Conservation (phyloP, 2,329 filamentous ascomycete species). For the Curvularia hawaiiensis region DNA sequence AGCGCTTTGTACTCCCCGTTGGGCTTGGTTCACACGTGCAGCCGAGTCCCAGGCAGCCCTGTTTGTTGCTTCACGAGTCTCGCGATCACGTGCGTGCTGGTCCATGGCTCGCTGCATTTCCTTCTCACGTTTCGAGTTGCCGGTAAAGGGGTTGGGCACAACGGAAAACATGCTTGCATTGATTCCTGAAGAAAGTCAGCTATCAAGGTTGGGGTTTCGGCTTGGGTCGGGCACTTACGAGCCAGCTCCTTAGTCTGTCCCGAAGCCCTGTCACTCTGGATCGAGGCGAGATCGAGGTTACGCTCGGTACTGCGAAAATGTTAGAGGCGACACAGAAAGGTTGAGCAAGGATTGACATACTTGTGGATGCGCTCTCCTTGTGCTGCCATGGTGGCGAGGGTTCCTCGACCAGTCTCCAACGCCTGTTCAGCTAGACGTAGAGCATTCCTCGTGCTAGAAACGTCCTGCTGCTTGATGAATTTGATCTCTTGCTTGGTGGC, state of each 20-base stretch:
- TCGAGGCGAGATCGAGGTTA: conserved; percentile 79
- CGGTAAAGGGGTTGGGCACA: conserved; percentile 67
- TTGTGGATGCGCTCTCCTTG: conserved; percentile 47
- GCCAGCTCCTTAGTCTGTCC: conserved; percentile 84
- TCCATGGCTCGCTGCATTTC: conserved; percentile 65
- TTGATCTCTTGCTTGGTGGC: conserved; percentile 76
- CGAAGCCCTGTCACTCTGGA: conserved; percentile 77
- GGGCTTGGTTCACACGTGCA: conserved; percentile 32
- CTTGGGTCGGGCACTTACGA: conserved; percentile 44
- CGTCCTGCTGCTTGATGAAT: conserved; percentile 73
- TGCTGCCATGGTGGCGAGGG: conserved; percentile 36
- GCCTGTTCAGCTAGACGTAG: conserved; percentile 65
- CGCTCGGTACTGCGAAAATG: conserved; percentile 60
- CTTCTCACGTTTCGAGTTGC: conserved; percentile 60
- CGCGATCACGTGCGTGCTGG: conserved; percentile 64
- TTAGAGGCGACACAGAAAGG: conserved; percentile 10
- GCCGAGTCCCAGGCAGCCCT: conserved; percentile 53
- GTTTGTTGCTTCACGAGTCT: conserved; percentile 61
- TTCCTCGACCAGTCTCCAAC: conserved; percentile 68
- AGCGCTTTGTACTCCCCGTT: conserved; percentile 21
- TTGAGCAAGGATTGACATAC: conserved; percentile 4
- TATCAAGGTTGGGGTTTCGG: too few species aligned
- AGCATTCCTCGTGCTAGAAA: conserved; percentile 73
- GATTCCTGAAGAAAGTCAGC: conserved; percentile 51
- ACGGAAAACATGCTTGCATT: conserved; percentile 92